Base-by-base conservation (phyloP, 345 rosid species). In the Eucalyptus regnans region DNA sequence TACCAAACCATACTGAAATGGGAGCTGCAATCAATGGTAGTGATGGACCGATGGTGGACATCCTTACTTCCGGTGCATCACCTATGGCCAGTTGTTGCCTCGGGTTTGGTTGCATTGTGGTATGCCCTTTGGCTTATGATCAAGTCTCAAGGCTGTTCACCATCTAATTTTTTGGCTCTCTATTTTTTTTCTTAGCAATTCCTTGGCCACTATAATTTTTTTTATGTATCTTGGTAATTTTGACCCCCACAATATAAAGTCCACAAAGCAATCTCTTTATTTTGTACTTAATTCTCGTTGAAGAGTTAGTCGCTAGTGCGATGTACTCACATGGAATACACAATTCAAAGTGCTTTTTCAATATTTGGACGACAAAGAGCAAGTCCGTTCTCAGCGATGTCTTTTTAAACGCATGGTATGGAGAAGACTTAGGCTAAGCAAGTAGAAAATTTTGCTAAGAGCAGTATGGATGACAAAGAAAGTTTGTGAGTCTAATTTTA, bases 11-110 rank as follows among this genome's bases (percentile, higher is more conserved):
- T 87, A 96, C 98, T 0, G 5, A 96, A 90, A 92, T 93, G 1
- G 96, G 98, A 84, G 97, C 95, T 88, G 96, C 94, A 4, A 95
- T 92, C 62, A 90, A 89, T 17, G 96, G 96, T 49, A 92, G 90
- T 8, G 95, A 94, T 33, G 33, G 33, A 33, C 33, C 33, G 33
- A 33, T 87, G 95, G 97, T 11, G 97, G 98, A 9, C 89, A 93
- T 83, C 96, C 97, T 33, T 94, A 92, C 87, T 96, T 96, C 92
- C 95, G 95, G 96, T 94, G 97, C 87, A 25, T 81, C 85, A 33
- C 14, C 54, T 88, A 2, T 94, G 93, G 94, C 60, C 87, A n/a
- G 92, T 44, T 13, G 86, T 79, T 20, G 46, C 87, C 41, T 51
- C 91, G 29, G 88, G 87, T 62, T 86, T 94, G 89, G 83, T 92